Conservation (phyloP, 1,284 basidiomycete genomes). For the Grifola frondosa region DNA sequence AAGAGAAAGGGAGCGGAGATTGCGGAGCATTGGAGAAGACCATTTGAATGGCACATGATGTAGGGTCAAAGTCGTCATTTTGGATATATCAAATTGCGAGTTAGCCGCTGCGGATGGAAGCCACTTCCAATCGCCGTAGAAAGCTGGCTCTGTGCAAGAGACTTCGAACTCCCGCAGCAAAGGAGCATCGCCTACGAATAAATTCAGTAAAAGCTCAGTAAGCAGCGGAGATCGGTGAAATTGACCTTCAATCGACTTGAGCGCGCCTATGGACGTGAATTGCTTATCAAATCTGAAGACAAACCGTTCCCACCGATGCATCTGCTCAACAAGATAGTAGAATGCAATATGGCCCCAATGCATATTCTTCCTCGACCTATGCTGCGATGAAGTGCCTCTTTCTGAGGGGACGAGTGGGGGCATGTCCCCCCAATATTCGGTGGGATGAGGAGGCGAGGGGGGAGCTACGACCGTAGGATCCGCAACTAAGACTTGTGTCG, state of each 20-base stretch:
- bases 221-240: conserved; percentile 10
- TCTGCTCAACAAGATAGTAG: conserved; percentile 73
- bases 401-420: conserved; percentile 15
- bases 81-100: conserved; percentile 41
- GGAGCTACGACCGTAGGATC: conserved; percentile 11
- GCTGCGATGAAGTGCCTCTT: conserved; percentile 13
- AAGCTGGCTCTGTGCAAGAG: conserved; percentile 63
- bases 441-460: conserved; percentile 9
- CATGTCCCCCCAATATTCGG: conserved; percentile 19
- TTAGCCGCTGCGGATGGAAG: conserved; percentile 51
- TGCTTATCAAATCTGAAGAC: conserved; percentile 74
- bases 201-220: neutral
- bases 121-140: conserved; percentile 68
- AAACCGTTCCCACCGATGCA: conserved; percentile 77
- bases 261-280: conserved; percentile 65
- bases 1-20: conserved; percentile 57
- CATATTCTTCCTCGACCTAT: conserved; percentile 41
- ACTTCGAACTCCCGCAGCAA: conserved; percentile 73
- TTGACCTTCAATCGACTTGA: conserved; percentile 67
- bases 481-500: conserved; percentile 14
- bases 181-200: conserved; percentile 59
- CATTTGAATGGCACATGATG: conserved; percentile 74
- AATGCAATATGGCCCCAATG: conserved; percentile 79
- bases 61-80: conserved; percentile 54
- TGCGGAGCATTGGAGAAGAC: conserved; percentile 64